Base-by-base conservation (phyloP, 2,329 filamentous ascomycete species). In the Monosporascus sp. region DNA sequence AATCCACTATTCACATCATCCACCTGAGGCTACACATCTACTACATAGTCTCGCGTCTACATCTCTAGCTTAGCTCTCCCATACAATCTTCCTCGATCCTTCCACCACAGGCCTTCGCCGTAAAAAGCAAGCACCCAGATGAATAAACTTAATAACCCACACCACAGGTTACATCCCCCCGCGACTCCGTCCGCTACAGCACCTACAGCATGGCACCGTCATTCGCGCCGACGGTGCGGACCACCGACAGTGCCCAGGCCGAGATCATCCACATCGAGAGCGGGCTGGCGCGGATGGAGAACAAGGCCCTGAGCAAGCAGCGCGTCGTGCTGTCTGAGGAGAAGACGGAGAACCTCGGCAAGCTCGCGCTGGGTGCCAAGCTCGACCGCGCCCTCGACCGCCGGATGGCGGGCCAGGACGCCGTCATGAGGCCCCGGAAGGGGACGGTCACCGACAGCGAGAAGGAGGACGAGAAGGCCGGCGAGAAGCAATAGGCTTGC, bases 371-470 rank as follows among this genome's bases (percentile, higher is more conserved):
- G 50, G 89, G 91, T 47, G 91, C 91, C 55, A 96, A 96, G 75
- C 82, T 96, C 41, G 91, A 96, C 69, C 85, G 92, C 55, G 91
- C 92, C 22, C 82, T 97, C 52, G 87, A 87, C 61, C 81, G 91
- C 60, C 83, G 92, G 65, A 94, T 96, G 91, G 87, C 83, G 27
- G 76, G 88, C 61, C 92, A 97, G 72, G 92, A 97, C 65, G 92
- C 92, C 60, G 86, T 89, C 70, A 92, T 94, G 79, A 84, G 87
- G 58, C 82, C 77, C 22, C 72, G 75, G 66, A 76, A 67, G 71
- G 72, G 65, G 65, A 73, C 62, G 38, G 18, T 65, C 22, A 46
- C 22, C 43, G 24, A 46, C 7, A 46, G 43, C 43, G 43, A 46
- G 43, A 46, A 46, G 22, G 43, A 46, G 22, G 25, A 46, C 24